Evolutionary conservation across 495 filamentous ascomycete species (phyloP).

Genomic region (Xylaria longipes): DNA sequence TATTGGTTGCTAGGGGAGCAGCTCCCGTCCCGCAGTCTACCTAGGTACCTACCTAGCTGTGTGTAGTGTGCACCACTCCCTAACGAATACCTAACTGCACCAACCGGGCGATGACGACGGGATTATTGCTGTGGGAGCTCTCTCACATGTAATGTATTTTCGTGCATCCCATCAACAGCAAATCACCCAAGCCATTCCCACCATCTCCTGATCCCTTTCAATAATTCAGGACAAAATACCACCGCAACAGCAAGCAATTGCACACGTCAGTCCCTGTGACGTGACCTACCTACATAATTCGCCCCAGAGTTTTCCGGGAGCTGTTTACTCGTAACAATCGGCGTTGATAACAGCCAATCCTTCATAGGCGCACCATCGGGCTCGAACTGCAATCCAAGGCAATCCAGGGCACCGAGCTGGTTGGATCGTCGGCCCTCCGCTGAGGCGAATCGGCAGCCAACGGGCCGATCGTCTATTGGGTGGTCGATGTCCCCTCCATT

Average conservation of each 20-base stretch:
- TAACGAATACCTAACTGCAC: neutral
- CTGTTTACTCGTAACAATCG: slow-evolving; percentile 1
- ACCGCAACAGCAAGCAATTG: neutral
- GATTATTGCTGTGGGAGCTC: slow-evolving; percentile 6
- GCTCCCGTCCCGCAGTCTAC: slow-evolving; percentile 2
- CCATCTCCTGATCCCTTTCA: neutral
- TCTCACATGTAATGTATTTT: neutral
- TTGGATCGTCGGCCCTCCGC: neutral
- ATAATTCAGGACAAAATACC: neutral
- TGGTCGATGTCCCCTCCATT: neutral
- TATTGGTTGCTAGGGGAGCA: slow-evolving; percentile 27
- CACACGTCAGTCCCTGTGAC: slow-evolving; percentile 14
- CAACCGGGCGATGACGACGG: slow-evolving; percentile 5
- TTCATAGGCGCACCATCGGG: neutral
- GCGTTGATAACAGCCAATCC: slow-evolving; percentile 4
- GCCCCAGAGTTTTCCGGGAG: neutral
- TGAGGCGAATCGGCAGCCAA: neutral
- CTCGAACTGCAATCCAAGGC: slow-evolving; percentile 3
- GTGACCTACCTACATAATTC: neutral
- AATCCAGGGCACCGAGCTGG: slow-evolving; percentile 3
- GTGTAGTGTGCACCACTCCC: neutral
- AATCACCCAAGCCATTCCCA: slow-evolving; percentile 1
- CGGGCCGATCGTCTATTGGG: slow-evolving; percentile 4
- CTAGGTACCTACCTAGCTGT: neutral
- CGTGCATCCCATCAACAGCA: slow-evolving; percentile 7